Conservation (phyloP, 2,329 filamentous ascomycete species). For the Pseudogymnoascus sp. region DNA sequence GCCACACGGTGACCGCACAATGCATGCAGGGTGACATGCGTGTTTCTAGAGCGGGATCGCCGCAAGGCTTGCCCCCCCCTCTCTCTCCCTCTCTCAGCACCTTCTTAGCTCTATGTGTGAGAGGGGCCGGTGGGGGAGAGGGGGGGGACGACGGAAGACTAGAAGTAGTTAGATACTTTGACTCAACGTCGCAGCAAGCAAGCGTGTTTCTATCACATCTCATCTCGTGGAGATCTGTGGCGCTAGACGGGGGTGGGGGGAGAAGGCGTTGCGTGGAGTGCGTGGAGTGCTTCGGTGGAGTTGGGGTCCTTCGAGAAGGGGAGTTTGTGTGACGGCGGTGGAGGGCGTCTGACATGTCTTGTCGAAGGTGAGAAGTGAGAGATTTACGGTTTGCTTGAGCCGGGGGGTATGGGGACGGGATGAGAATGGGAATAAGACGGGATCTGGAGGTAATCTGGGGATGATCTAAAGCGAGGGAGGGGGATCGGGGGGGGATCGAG, state of each 20-base stretch:
- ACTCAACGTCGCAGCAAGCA: background rate
- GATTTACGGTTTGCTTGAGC: background rate
- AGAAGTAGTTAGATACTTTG: background rate
- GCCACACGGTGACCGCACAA: background rate
- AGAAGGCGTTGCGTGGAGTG: background rate
- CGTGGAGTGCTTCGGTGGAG: background rate
- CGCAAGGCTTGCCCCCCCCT: background rate
- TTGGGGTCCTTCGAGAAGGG: background rate
- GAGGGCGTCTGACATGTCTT: background rate
- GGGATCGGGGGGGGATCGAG: background rate
- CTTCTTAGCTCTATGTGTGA: background rate
- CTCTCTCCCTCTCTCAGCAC: background rate
- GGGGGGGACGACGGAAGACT: background rate
- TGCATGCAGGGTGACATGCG: background rate
- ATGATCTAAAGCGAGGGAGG: background rate
- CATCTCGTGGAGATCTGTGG: background rate
- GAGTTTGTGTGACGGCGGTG: background rate
- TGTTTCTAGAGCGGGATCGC: background rate
- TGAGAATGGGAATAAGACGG: background rate
- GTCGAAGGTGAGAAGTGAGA: background rate
- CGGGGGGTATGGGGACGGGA: background rate
- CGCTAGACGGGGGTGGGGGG: background rate
- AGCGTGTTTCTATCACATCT: background rate
- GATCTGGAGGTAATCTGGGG: background rate
- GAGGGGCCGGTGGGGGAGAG: background rate